Evolutionary conservation across 31 red algal genomes (phyloP).

Genomic region (Odonthalia washingtoniensis): DNA sequence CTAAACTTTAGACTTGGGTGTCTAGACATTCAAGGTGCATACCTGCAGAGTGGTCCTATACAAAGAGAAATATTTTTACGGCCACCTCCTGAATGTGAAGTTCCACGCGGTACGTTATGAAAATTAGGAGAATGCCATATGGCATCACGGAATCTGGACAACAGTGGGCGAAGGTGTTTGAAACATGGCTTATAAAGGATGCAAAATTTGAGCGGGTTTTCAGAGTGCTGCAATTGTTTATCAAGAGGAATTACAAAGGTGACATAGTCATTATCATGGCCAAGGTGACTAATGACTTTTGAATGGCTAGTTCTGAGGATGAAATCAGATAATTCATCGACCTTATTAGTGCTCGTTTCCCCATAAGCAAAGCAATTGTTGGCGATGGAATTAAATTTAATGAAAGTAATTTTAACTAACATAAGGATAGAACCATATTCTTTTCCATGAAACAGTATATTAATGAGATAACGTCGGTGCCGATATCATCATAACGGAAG

Average conservation of each 20-base stretch:
- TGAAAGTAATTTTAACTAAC: neutral
- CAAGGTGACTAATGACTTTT: slow-evolving; percentile 35
- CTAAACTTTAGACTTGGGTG: neutral
- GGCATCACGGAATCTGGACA: slow-evolving; percentile 22
- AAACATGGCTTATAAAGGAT: slow-evolving; percentile 7
- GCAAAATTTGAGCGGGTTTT: neutral
- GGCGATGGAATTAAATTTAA: slow-evolving; percentile 35
- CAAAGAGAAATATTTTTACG: slow-evolving; percentile 4
- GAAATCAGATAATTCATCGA: slow-evolving; percentile 11
- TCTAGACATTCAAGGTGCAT: neutral
- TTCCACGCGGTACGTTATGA: neutral
- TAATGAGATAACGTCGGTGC: too few species aligned
- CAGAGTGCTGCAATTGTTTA: slow-evolving; percentile 19
- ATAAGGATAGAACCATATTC: neutral
- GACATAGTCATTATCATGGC: slow-evolving; percentile 2
- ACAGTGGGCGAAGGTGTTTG: slow-evolving; percentile 42
- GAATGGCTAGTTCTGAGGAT: neutral
- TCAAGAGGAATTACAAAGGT: neutral
- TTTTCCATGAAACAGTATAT: slow-evolving; percentile 22
- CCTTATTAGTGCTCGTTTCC: neutral
- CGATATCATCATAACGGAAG: too few species aligned
- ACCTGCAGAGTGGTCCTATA: too few species aligned
- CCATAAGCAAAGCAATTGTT: slow-evolving; percentile 23
- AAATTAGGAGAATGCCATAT: slow-evolving; percentile 36
- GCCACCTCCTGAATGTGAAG: slow-evolving; percentile 1